Evolutionary conservation across 2,329 filamentous ascomycete genomes (phyloP).

Genomic region (Elsinoe batatas): DNA sequence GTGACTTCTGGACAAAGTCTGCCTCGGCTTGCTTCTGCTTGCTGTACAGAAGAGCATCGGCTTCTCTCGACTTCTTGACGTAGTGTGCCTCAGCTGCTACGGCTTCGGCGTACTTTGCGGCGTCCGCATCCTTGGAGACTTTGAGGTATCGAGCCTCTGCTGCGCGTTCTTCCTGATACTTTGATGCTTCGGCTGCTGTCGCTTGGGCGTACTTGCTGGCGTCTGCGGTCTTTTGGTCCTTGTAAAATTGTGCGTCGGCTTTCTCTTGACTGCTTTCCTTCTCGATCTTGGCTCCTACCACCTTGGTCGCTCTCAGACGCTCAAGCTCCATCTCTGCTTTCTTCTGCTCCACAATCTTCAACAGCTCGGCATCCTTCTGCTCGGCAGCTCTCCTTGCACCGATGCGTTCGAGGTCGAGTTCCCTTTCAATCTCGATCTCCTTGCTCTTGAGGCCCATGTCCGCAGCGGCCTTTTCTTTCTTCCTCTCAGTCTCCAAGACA

Average conservation of each 20-base stretch:
- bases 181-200: slow-evolving; percentile 38
- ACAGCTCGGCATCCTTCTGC: slow-evolving; percentile 67
- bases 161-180: slow-evolving; percentile 28
- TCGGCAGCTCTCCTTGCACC: slow-evolving; percentile 64
- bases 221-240: slow-evolving; percentile 43
- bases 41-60: slow-evolving; percentile 41
- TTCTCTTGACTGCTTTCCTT: slow-evolving; percentile 60
- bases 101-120: slow-evolving; percentile 34
- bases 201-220: slow-evolving; percentile 49
- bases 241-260: slow-evolving; percentile 48
- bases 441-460: slow-evolving; percentile 66
- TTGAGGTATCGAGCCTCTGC: slow-evolving; percentile 39
- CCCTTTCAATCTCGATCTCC: slow-evolving; percentile 61
- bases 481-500: slow-evolving; percentile 73
- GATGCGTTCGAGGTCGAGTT: slow-evolving; percentile 67
- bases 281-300: slow-evolving; percentile 64
- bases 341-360: slow-evolving; percentile 66
- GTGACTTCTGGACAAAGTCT: slow-evolving; percentile 33
- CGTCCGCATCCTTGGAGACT: slow-evolving; percentile 27
- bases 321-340: slow-evolving; percentile 73
- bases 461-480: slow-evolving; percentile 68
- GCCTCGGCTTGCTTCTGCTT: slow-evolving; percentile 34
- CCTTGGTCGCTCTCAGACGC: slow-evolving; percentile 63
- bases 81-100: slow-evolving; percentile 30
- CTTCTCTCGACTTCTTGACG: slow-evolving; percentile 31